phyloP scores from a whole-genome alignment of 306 rosid genomes.

The Cajanus cajan region DNA sequence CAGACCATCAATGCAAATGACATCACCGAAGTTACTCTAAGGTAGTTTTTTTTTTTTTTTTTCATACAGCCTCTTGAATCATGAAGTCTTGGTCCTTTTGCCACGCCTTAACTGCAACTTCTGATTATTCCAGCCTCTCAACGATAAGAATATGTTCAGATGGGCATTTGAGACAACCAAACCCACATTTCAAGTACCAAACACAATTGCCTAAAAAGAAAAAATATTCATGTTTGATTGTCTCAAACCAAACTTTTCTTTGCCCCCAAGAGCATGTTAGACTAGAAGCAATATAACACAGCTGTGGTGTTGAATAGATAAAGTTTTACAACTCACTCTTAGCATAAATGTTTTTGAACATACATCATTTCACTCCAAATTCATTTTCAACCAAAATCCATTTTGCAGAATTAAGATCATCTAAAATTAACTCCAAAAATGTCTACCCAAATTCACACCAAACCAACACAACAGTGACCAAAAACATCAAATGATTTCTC shows the following conservation, averaged over 20 bases:
- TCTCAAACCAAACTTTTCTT: background rate
- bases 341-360: background rate
- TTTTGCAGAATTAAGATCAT: background rate
- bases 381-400: background rate
- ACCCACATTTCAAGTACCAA: background rate
- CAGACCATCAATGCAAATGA: background rate
- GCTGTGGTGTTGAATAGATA: background rate
- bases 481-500: background rate
- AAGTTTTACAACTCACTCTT: background rate
- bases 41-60: background rate
- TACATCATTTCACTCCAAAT: background rate
- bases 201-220: background rate
- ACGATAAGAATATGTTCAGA: background rate
- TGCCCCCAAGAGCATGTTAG: background rate
- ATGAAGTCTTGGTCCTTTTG: background rate
- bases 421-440: background rate
- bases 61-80: background rate
- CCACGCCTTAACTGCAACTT: background rate
- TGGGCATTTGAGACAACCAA: background rate
- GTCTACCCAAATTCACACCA: background rate
- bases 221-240: background rate
- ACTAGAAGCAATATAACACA: background rate
- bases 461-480: background rate
- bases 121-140: constrained; percentile 16
- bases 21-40: constrained; percentile 1